Conservation (phyloP, 805 yeast species). For the Candida piceae region DNA sequence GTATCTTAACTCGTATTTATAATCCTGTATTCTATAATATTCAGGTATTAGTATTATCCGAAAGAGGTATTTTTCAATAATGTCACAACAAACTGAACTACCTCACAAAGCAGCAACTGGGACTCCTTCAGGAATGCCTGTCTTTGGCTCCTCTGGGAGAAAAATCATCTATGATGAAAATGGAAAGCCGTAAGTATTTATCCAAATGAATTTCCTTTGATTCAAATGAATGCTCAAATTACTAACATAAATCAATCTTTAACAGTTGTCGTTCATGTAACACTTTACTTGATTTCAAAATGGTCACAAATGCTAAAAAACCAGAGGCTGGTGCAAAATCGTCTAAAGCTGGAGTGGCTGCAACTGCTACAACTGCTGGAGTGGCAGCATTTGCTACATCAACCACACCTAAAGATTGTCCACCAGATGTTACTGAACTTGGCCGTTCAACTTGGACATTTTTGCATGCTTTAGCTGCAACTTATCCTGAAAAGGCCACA, state of each 20-base stretch:
- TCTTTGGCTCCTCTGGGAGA: slow-evolving; percentile 55
- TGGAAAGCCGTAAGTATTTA: slow-evolving; percentile 80
- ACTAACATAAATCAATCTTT: no score
- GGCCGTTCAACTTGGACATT: slow-evolving; percentile 93
- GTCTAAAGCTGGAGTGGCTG: slow-evolving; percentile 6
- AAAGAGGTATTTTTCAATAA: background rate
- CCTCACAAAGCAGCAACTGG: background rate
- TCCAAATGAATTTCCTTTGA: background rate
- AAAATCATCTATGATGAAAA: slow-evolving; percentile 75
- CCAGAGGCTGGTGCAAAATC: slow-evolving; percentile 6
- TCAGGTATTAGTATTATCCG: no score
- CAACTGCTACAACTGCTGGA: slow-evolving; percentile 9
- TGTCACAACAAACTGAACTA: slow-evolving; percentile 4
- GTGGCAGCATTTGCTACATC: slow-evolving; percentile 18
- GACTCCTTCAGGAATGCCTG: slow-evolving; percentile 31
- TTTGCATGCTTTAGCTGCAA: slow-evolving; percentile 84
- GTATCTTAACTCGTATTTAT: no score
- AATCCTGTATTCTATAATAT: no score
- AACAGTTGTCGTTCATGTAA: slow-evolving; percentile 84
- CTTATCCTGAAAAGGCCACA: slow-evolving; percentile 70
- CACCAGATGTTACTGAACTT: slow-evolving; percentile 78
- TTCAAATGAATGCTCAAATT: no score
- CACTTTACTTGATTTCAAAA: slow-evolving; percentile 70
- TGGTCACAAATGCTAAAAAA: slow-evolving; percentile 38
- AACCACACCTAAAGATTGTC: slow-evolving; percentile 42